Evolutionary conservation across 192 early-diverging fungal genomes (phyloP), one percentile per base, ranked within the genome.

Genomic region (Podochytrium sp.): DNA sequence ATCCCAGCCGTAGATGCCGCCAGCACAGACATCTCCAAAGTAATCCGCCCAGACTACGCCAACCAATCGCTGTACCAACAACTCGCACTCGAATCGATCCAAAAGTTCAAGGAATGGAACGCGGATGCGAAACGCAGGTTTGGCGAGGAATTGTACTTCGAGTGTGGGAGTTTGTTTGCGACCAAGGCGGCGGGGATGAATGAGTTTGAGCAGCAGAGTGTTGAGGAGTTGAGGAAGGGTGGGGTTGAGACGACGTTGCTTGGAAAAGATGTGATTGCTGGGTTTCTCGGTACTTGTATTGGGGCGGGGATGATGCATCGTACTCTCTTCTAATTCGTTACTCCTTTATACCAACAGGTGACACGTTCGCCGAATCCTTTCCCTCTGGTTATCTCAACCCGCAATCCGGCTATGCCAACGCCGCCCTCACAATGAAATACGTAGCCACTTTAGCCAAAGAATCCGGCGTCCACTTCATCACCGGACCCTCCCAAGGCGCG

Each of bases 1-100:
- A 49, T 79, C 47, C 80, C 80, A 10, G 75, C 77, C 7, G 60
- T 52, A 43, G 80, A 79, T 41, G 75, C 70, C 2, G 65, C 71
- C 10, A 74, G 75, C 2, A 82, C 69, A 10, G 81, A 82, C 53
- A 82, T 82, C 47, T 72, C 69, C 73, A 80, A 79, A 50, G 74
- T 78, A 16, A 68, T 82, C 35, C 71, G 80, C 1, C 20, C 62
- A 2, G 81, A 82, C 49, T 82, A 82, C 49, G 81, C 75, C 33
- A 20, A 25, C 3, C 60, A 77, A 32, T 25, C 3, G 16, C 43
- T 82, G n/a, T 80, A 69, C 41, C 64, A 70, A 58, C 50, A 43
- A 20, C 41, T 83, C 14, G 76, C 76, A 2, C 47, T 78, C 23
- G 56, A 34, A n/a, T 63, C 81, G 2, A 71, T 78, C 25, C n/a